A percentile compares a stretch with the other conserved stretches of the same genome.
Conservation (phyloP, 306 rosid genomes). For the Arachis stenosperma region DNA sequence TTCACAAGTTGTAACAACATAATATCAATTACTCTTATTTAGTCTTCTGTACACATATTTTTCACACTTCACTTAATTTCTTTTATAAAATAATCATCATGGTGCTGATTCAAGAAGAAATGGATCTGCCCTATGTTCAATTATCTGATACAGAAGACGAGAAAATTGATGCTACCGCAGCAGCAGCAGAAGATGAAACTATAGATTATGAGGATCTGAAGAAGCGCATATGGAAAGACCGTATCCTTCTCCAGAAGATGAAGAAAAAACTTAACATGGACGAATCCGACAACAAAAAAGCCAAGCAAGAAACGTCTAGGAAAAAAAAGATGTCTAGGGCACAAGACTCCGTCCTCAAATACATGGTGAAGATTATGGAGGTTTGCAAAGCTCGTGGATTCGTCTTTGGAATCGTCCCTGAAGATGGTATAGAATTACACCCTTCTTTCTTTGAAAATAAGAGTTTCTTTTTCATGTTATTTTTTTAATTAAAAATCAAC, state of each 20-base stretch:
- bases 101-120: slow-evolving; percentile 47
- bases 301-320: slow-evolving; percentile 60
- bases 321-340: slow-evolving; percentile 63
- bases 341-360: slow-evolving; percentile 64
- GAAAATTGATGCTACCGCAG: slow-evolving; percentile 15
- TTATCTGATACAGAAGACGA: slow-evolving; percentile 27
- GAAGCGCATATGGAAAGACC: slow-evolving; percentile 73
- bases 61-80: too few relatives aligned
- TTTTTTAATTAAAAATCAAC: too few relatives aligned
- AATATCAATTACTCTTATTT: neutral
- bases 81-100: slow-evolving; percentile 17
- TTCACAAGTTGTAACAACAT: neutral
- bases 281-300: slow-evolving; percentile 25
- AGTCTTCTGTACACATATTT: neutral
- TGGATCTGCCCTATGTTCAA: neutral
- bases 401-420: slow-evolving; percentile 62
- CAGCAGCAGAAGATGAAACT: slow-evolving; percentile 9
- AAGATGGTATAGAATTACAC: slow-evolving; percentile 38
- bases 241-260: slow-evolving; percentile 46
- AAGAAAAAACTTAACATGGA: slow-evolving; percentile 39
- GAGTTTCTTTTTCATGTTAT: too few relatives aligned
- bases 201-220: slow-evolving; percentile 59
- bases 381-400: slow-evolving; percentile 65
- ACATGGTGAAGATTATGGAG: slow-evolving; percentile 75
- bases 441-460: too few relatives aligned